Percentiles rank a stretch among this genome's conserved stretches.
Evolutionary conservation across 768 basidiomycete genomes (phyloP).

Genomic region (Mycena alexandri): DNA sequence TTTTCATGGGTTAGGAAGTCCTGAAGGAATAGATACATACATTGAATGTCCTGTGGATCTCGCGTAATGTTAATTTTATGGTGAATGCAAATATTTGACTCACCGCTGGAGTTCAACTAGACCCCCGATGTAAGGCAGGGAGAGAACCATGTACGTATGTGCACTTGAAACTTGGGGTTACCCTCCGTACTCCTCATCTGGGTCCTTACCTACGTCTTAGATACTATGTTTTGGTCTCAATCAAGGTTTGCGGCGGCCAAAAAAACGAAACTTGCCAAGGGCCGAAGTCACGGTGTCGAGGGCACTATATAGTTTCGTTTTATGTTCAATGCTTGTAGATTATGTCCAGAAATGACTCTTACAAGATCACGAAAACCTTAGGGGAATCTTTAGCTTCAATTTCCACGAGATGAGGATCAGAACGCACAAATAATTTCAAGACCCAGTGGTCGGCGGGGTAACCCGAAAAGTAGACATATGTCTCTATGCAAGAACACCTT

Average conservation of each 20-base stretch:
- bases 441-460: conserved; percentile 2
- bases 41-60: too few relatives aligned
- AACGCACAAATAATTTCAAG: conserved; percentile 12
- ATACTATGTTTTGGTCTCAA: not conserved
- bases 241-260: too few relatives aligned
- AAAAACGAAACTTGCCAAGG: not conserved
- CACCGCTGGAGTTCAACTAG: too few relatives aligned
- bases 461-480: conserved; percentile 12
- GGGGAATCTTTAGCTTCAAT: not conserved
- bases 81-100: too few relatives aligned
- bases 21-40: too few relatives aligned
- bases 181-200: too few relatives aligned
- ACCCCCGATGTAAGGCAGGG: too few relatives aligned
- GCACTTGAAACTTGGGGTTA: too few relatives aligned
- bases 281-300: conserved; percentile 11
- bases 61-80: too few relatives aligned
- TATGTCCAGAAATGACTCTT: not conserved
- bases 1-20: too few relatives aligned
- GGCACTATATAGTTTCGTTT: not conserved
- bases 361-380: conserved; percentile 8
- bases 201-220: conserved; percentile 6
- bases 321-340: too few relatives aligned
- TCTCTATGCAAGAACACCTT: not conserved
- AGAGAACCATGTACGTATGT: too few relatives aligned
- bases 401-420: not conserved